Evolutionary conservation across 73 alveolate genomes (phyloP), one percentile per base, ranked within the genome.

Genomic region (Uronychia binucleata): DNA sequence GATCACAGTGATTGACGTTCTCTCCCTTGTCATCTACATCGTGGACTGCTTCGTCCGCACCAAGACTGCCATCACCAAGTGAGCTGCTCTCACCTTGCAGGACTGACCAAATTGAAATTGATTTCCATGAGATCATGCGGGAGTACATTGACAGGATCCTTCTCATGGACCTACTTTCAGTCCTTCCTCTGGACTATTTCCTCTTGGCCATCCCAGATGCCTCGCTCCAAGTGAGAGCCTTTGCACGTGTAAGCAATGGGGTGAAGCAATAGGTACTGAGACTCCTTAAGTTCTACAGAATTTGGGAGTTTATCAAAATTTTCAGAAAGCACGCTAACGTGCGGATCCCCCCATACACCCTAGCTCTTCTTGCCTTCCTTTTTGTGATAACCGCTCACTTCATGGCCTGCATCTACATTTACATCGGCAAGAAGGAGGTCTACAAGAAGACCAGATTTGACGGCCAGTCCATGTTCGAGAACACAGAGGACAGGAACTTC

Each of bases 151-250:
- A 83, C 30, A 85, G 33, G 0, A 31, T 35, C 34, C 31, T 92
- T 25, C 29, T 85, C 31, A 25, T 46, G 1, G 97, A 92, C 59
- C 0, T 90, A 28, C 33, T 92, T 0, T 31, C 95, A 27, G 58
- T 85, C 26, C 29, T 92, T n/a, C 97, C 97, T 1, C 14, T 89
- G 0, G 97, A 92, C 83, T 92, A 79, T 76, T 1, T 84, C 67
- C 32, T 89, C 25, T 8, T 57, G 26, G 5, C 67, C 19, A 28
- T 58, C 27, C 58, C 79, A n/a, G 95, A 79, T 19, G 85, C 46
- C 0, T 34, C 82, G 0, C 78, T 1, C 11, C 35, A 77, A 30
- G 31, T 34, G 34, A 11, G 59, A 0, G 58, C 77, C 30, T 80
- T 34, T 80, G 0, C 57, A 0, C 59, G 94, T 30, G 28, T 85